Evolutionary conservation across 306 rosid genomes (phyloP).

Genomic region (barrel medic (Medicago truncatula)): DNA sequence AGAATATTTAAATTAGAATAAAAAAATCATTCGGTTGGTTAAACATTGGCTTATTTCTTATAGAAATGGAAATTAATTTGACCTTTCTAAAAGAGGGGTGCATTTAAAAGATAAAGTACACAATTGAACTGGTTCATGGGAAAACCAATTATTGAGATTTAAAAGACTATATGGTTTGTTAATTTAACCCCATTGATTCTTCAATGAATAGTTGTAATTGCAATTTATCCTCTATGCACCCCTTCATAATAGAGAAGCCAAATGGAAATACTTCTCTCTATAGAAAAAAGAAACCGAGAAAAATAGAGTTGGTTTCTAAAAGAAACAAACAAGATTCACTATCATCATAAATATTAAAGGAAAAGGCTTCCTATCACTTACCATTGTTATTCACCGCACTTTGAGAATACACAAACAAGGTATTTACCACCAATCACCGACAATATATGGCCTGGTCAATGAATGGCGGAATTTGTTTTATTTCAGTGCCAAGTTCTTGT

Average conservation of each 20-base stretch:
- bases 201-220: not conserved
- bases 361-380: slow-evolving; percentile 28
- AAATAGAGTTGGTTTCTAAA: not conserved
- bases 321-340: slow-evolving; percentile 4
- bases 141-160: not conserved
- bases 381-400: slow-evolving; percentile 54
- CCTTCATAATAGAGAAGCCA: not conserved
- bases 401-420: slow-evolving; percentile 43
- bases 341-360: slow-evolving; percentile 25
- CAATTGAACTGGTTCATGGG: not conserved
- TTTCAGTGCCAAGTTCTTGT: slow-evolving; percentile 98
- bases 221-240: not conserved
- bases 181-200: not conserved
- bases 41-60: not conserved
- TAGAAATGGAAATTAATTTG: slow-evolving; percentile 3
- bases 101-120: not conserved
- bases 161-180: not conserved
- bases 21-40: not conserved
- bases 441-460: slow-evolving; percentile 99
- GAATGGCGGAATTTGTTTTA: slow-evolving; percentile 94
- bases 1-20: not conserved
- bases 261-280: slow-evolving; percentile 4
- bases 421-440: slow-evolving; percentile 60
- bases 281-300: not conserved
- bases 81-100: not conserved